Base-by-base conservation (phyloP, 2,329 filamentous ascomycete genomes). In the Dendryphion nanum region DNA sequence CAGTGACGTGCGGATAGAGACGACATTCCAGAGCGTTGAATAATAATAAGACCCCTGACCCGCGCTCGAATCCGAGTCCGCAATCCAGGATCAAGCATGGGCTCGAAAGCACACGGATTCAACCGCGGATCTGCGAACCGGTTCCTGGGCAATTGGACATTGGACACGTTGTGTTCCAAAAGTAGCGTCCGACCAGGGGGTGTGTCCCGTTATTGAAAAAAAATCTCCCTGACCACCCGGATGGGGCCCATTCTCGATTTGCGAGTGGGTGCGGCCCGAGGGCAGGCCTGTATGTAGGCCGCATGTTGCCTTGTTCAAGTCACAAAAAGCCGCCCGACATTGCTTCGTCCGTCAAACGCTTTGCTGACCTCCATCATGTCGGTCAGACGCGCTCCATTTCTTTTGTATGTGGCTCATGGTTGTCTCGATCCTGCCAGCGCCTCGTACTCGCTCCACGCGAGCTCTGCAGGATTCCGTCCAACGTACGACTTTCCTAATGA, bases 41-140 rank as follows among this genome's bases (percentile, higher is more conserved):
- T n/a, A n/a, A 26, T 8, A 26, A 30, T n/a, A 8, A 17, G 10
- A 10, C 29, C 29, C 29, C 16, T 10, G 29, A 8, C 29, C 15
- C 15, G 12, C 13, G 29, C 29, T 30, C 29, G 15, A 30, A 30
- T 13, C 31, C 37, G 46, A 40, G 37, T 44, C 44, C 42, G 35
- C 37, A 39, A 37, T 26, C 48, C 41, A 44, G 45, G 45, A 41
- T 42, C 35, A 19, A 36, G 24, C 45, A 40, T 30, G 43, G 38
- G 17, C 5, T 8, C 29, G 24, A 8, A 26, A 17, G 28, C 41
- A 42, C 47, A 42, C 58, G 59, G 57, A 57, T 53, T 59, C 52
- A 49, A 57, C 53, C 56, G 59, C 59, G 54, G 60, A 64, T 64
- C 61, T 61, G 54, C 59, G 55, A 64, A 63, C 59, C 54, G 53